Percentiles rank a stretch among this genome's conserved stretches.
Conservation (phyloP, 2,329 filamentous ascomycete genomes). For the Exophiala dermatitidis region DNA sequence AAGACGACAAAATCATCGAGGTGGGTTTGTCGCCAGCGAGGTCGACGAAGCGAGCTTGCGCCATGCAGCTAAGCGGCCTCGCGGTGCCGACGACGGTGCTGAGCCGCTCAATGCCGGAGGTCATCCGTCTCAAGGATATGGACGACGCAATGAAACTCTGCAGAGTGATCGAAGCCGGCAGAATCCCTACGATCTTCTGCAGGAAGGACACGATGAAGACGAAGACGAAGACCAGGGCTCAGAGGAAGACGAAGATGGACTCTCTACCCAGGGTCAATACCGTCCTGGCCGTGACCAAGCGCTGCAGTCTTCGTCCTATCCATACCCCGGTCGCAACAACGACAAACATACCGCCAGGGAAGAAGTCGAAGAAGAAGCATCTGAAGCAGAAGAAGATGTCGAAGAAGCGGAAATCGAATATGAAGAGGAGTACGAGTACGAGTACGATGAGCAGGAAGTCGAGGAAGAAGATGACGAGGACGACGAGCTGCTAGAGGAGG, state of each 20-base stretch:
- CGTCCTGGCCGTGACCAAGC: too few relatives aligned
- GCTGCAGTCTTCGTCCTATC: too few relatives aligned
- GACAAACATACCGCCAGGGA: not conserved
- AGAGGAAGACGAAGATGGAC: constrained; percentile 10
- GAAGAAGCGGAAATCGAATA: constrained; percentile 2
- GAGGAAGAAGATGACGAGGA: not conserved
- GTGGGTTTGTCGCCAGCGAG: too few relatives aligned
- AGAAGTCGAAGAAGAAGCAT: constrained; percentile 3
- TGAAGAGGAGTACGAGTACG: constrained; percentile 10
- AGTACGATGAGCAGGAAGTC: constrained; percentile 1
- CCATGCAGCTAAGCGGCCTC: constrained; percentile 11
- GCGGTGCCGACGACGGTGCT: too few relatives aligned
- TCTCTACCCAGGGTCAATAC: too few relatives aligned
- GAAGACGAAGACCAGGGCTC: constrained; percentile 3
- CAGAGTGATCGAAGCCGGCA: not conserved
- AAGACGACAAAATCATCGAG: too few relatives aligned
- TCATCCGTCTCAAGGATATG: too few relatives aligned
- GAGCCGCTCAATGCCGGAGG: too few relatives aligned
- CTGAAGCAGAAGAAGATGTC: not conserved
- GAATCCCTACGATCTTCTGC: constrained; percentile 5
- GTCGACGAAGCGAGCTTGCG: not conserved
- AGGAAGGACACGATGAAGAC: constrained; percentile 3
- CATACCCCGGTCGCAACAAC: too few relatives aligned
- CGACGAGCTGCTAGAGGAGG: constrained; percentile 3
- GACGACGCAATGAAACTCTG: too few relatives aligned